phyloP scores from a whole-genome alignment of 768 basidiomycete genomes.

The Suillus bovinus region DNA sequence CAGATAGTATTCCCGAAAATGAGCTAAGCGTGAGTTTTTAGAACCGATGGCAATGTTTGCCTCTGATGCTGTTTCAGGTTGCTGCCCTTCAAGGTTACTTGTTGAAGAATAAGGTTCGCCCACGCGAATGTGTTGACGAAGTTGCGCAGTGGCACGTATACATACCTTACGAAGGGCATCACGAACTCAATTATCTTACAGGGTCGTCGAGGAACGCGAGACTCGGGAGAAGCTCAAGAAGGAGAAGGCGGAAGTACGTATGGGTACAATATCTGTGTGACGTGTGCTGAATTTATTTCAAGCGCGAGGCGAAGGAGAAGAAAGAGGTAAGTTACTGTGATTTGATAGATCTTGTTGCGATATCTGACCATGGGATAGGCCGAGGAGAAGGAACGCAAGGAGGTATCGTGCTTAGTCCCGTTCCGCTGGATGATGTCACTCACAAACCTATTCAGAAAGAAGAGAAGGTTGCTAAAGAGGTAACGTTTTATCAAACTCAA shows the following conservation, averaged over 20 bases:
- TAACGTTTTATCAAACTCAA: slow-evolving; percentile 26
- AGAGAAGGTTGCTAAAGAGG: slow-evolving; percentile 59
- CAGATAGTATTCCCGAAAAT: slow-evolving; percentile 80
- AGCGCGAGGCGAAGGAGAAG: slow-evolving; percentile 83
- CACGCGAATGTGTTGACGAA: slow-evolving; percentile 81
- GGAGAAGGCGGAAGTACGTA: slow-evolving; percentile 61
- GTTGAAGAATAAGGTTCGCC: slow-evolving; percentile 88
- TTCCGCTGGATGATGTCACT: slow-evolving; percentile 11
- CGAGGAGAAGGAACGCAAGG: slow-evolving; percentile 65
- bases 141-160: slow-evolving; percentile 63
- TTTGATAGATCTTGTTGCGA: slow-evolving; percentile 1
- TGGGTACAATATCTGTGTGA: not conserved
- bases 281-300: slow-evolving; percentile 13
- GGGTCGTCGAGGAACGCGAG: slow-evolving; percentile 76
- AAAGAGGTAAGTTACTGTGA: slow-evolving; percentile 48
- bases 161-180: slow-evolving; percentile 10
- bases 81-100: slow-evolving; percentile 85
- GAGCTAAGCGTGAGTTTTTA: slow-evolving; percentile 72
- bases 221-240: slow-evolving; percentile 83
- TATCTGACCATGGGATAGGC: slow-evolving; percentile 33
- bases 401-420: slow-evolving; percentile 37
- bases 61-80: slow-evolving; percentile 47
- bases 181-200: slow-evolving; percentile 20
- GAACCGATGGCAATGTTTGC: not conserved
- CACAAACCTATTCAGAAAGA: slow-evolving; percentile 37